Base-by-base conservation (phyloP, 225 moss, liverwort and hornwort species). In the Thuidium tamariscinum region DNA sequence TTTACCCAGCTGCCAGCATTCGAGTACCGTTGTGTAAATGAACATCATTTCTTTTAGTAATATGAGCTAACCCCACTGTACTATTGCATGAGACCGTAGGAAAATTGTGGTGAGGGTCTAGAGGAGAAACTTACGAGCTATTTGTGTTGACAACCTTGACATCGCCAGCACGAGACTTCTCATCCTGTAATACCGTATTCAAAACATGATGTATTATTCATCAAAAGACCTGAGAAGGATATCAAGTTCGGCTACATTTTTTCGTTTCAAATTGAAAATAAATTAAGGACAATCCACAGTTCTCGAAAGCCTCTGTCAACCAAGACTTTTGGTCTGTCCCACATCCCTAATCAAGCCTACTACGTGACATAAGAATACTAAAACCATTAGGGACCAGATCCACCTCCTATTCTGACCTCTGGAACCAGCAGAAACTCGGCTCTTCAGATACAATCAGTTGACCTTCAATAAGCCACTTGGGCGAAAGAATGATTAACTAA, bases 91-190 rank as follows among this genome's bases (percentile, higher is more conserved):
- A 18, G 22, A 74, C 29, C 6, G 44, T 30, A 27, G 37, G 51
- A 74, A 62, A 79, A 79, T 18, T 22, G 60, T 68, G 39, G 41
- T 51, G 32, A 54, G 76, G 59, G n/a, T 46, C 20, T 85, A 49
- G 39, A 69, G 62, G 57, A 59, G 71, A 55, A 84, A 22, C 89
- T 77, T 81, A 93, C 93, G 83, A 86, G 91, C 87, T 92, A 55
- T 88, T 92, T 77, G 91, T 92, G 76, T 92, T 92, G 81, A 93
- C 88, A 88, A 93, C 92, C 81, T 92, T 93, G 60, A 81, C 84
- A 82, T 84, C 89, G 30, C 87, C 83, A 62, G 89, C 73, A 61
- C 83, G 85, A 84, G 91, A 75, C 64, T 92, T 92, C 56, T 87
- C 89, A 85, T 74, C 82, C 93, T 93, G 89, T 22, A 81, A 52